A percentile compares a stretch with the other conserved stretches of the same genome.
These are phyloP conservation scores for Cytospora schulzeri DNA, from an alignment of 2,329 filamentous ascomycete genomes.

Conservation along the genomic window DNA sequence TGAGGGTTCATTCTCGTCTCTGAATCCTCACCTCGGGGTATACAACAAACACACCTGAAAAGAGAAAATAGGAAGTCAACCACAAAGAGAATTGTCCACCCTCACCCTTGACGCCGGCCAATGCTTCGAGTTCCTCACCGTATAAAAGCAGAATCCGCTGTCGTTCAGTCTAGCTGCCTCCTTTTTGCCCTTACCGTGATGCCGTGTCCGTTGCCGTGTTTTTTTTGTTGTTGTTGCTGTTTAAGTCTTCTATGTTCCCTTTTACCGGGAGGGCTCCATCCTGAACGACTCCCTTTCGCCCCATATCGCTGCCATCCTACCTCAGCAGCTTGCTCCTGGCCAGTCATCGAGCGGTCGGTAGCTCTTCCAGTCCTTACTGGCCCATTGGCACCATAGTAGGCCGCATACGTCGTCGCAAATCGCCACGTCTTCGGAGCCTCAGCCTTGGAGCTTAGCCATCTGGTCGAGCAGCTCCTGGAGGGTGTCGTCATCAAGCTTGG, in stretches of 20 bases:
- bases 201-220: slow-evolving; percentile 18
- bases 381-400: neutral
- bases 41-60: slow-evolving; percentile 21
- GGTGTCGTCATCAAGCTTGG: slow-evolving; percentile 90
- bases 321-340: neutral
- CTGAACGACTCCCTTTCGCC: neutral
- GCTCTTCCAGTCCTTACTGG: neutral
- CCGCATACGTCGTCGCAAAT: neutral
- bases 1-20: slow-evolving; percentile 22
- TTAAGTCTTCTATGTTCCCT: neutral
- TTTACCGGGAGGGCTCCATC: neutral
- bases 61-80: slow-evolving; percentile 13
- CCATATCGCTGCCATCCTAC: neutral
- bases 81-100: slow-evolving; percentile 21
- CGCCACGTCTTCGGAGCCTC: neutral
- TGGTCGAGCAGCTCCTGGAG: slow-evolving; percentile 87
- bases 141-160: slow-evolving; percentile 25
- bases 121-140: slow-evolving; percentile 21
- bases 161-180: slow-evolving; percentile 27
- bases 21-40: slow-evolving; percentile 23
- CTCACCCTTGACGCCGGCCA: slow-evolving; percentile 25
- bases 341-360: neutral
- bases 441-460: slow-evolving; percentile 73
- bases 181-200: slow-evolving; percentile 26
- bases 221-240: neutral